Base-by-base conservation (phyloP, 1,139 yeast species). In the Yamadazyma sp. region DNA sequence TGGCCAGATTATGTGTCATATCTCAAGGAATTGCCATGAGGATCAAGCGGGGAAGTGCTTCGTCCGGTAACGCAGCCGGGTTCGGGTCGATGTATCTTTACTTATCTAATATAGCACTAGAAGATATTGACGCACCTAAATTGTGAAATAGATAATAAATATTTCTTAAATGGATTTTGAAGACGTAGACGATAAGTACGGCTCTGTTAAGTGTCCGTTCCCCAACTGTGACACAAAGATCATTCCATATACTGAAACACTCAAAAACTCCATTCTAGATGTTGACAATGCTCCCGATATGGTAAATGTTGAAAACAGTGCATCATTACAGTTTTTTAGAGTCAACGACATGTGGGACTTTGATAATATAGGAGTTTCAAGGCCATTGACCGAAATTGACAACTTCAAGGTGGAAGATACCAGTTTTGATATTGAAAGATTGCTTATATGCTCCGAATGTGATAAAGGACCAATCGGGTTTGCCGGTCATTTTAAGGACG, bases 391-490 rank as follows among this genome's bases (percentile, higher is more conserved):
- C 3, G 47, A 50, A 9, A 48, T 59, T 29, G 40, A 52, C 33
- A 42, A 40, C 15, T 45, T 48, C 23, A 35, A 36, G 18, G 33
- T 49, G 2, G 48, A 45, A 35, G 48, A 39, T 6, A 49, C 47
- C 12, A 44, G 54, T 3, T 53, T 62, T n/a, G 61, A 62, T 20
- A 61, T 80, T 14, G 72, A 70, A 35, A 61, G 85, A 37, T 64
- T 76, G 35, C 58, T 84, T 29, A 70, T 80, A 2, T 84, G 92
- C 53, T 78, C 88, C 8, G 88, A 81, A 46, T 84, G 92, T 62
- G 90, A 83, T 48, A 67, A 71, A 43, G 92, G 92, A 0, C 90
- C 90, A 0, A 51, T 84, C 14, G 92, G 92, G 14, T 80, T 73
- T 62, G 88, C 80, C 21, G 83, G 76, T 4, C 70, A 56, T 37